These are phyloP conservation scores for Neolentinus lepideus DNA, from an alignment of 1,284 basidiomycete species.

Conservation along the genomic window DNA sequence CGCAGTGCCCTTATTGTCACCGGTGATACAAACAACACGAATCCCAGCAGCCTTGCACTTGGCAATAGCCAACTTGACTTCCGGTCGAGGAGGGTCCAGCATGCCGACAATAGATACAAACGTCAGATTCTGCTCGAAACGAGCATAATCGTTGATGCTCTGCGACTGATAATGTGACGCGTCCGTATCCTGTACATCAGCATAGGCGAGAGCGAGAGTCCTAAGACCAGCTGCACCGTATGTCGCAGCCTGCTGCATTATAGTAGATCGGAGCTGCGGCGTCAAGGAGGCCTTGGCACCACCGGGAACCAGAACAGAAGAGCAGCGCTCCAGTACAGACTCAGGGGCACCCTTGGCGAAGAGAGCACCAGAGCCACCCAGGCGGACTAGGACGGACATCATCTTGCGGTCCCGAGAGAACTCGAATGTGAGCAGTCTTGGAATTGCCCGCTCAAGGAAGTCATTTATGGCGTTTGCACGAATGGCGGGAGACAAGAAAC, in stretches of 20 bases:
- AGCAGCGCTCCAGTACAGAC: constrained; percentile 86
- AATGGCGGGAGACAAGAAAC: constrained; percentile 45
- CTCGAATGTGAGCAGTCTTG: constrained; percentile 89
- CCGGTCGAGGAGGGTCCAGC: constrained; percentile 96
- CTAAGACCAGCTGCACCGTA: constrained; percentile 85
- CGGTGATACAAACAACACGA: constrained; percentile 95
- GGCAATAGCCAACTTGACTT: constrained; percentile 82
- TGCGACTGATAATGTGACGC: constrained; percentile 76
- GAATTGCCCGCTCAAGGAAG: constrained; percentile 67
- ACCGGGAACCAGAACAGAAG: constrained; percentile 64
- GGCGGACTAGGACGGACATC: constrained; percentile 89
- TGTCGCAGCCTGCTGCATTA: constrained; percentile 60
- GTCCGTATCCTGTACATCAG: constrained; percentile 73
- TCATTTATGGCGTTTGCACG: constrained; percentile 84
- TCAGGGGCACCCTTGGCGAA: constrained; percentile 97
- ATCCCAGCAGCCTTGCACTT: constrained; percentile 94
- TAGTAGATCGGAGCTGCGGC: constrained; percentile 46
- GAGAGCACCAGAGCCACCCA: constrained; percentile 32
- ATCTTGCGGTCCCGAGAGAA: constrained; percentile 98
- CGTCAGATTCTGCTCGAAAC: constrained; percentile 86
- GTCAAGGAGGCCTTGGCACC: constrained; percentile 55
- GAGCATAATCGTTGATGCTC: constrained; percentile 74
- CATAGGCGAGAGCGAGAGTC: constrained; percentile 87
- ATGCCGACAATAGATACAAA: constrained; percentile 97
- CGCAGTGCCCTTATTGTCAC: constrained; percentile 97